Evolutionary conservation across 2,329 filamentous ascomycete species (phyloP).

Genomic region (Botrytis squamosa): DNA sequence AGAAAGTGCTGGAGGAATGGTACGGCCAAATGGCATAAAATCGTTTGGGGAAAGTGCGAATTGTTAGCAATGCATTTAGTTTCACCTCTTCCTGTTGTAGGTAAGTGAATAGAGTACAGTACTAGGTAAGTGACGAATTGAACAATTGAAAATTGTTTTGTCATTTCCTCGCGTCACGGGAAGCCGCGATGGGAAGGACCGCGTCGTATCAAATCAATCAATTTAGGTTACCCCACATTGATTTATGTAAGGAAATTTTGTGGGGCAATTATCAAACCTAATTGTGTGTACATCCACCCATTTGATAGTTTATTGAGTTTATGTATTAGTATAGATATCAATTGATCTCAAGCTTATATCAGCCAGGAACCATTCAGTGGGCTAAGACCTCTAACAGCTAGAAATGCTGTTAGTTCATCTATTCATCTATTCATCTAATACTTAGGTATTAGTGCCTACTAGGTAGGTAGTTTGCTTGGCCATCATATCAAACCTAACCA

Average conservation of each 20-base stretch:
- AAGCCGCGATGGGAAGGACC: neutral
- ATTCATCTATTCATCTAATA: neutral
- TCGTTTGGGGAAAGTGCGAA: slow-evolving; percentile 23
- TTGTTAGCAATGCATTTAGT: slow-evolving; percentile 25
- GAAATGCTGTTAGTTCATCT: neutral
- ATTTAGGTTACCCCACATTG: slow-evolving; percentile 6
- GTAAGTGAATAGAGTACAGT: neutral
- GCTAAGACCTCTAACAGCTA: neutral
- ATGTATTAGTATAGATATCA: too few relatives aligned
- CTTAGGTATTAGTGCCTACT: neutral
- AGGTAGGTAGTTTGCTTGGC: neutral
- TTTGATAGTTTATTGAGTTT: neutral
- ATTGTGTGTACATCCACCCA: neutral
- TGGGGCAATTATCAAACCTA: neutral
- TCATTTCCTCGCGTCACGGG: slow-evolving; percentile 13
- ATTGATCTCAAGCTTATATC: neutral
- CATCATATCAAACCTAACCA: neutral
- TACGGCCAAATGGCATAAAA: slow-evolving; percentile 39
- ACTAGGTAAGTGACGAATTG: neutral
- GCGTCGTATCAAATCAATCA: slow-evolving; percentile 14
- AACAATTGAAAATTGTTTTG: slow-evolving; percentile 10
- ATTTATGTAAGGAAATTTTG: neutral
- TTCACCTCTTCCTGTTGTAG: slow-evolving; percentile 10
- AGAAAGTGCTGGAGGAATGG: slow-evolving; percentile 32
- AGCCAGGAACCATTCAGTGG: neutral